Base-by-base conservation (phyloP, 106 monocot species). In the Allium sativum region DNA sequence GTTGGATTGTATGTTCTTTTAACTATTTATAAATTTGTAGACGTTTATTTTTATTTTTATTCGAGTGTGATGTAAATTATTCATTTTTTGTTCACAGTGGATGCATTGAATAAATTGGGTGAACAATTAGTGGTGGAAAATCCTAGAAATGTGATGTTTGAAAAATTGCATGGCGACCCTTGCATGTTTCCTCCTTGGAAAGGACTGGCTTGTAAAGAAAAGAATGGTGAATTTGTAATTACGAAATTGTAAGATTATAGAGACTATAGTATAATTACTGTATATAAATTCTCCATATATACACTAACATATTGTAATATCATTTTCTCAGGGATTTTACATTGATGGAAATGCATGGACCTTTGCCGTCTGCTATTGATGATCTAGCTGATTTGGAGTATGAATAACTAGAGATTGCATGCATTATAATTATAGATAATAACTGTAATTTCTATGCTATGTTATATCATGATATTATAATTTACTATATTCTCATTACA, bases 341-440 rank as follows among this genome's bases (percentile, higher is more conserved):
- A 18, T 65, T 70, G 13, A 70, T 66, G 52, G 65, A 51, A 40
- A 62, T 82, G 57, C 73, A 64, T 45, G 82, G 82, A 52, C 73
- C 67, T 44, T 10, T 77, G 22, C 82, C 82, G 46, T 43, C 48
- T 8, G 46, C 10, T 50, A 74, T 82, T 16, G 53, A 74, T 59
- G 51, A 77, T 48, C 62, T 82, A 40, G 62, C 70, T 48, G 77
- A 77, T 21, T 40, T 82, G 48, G 63, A 57, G 52, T 82, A 82
- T 59, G 77, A 45, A 65, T 57, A 15, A 53, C 56, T 70, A n/a
- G 31, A 22, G 22, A 31, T 2, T 31, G 31, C 5, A 31, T 31
- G 5, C 31, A 31, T 31, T 31, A 31, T 31, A 31, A 31, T 31
- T 31, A 31, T 5, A 31, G 31, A 31, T 3, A 5, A 31, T 31